A percentile compares a stretch with the other conserved stretches of the same genome.
phyloP scores from a whole-genome alignment of 495 filamentous ascomycete genomes.

The Penicillium cosmopolitanum region DNA sequence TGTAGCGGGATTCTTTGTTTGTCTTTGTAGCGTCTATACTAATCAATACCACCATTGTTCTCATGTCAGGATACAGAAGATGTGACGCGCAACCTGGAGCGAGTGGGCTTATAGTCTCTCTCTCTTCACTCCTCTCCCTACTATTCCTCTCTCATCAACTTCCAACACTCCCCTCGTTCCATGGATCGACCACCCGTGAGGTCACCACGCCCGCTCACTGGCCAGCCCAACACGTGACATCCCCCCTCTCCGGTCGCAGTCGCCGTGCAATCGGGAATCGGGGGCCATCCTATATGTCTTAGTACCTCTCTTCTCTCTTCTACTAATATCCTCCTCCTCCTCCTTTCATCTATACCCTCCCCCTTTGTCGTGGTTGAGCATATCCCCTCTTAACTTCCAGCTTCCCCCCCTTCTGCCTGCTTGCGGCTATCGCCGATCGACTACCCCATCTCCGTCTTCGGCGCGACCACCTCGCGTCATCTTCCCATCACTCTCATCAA shows the following conservation, averaged over 20 bases:
- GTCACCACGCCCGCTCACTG: constrained; percentile 49
- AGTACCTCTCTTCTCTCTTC: neutral
- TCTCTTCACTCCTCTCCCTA: neutral
- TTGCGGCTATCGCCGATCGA: constrained; percentile 33
- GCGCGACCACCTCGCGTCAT: constrained; percentile 28
- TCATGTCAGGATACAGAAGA: constrained; percentile 38
- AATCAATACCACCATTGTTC: constrained; percentile 40
- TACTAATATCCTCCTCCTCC: neutral
- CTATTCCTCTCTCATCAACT: neutral
- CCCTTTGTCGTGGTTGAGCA: neutral
- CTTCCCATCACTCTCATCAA: constrained; percentile 15
- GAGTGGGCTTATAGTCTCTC: constrained; percentile 30
- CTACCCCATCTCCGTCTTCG: constrained; percentile 26
- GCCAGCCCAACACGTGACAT: constrained; percentile 43
- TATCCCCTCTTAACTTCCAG: neutral
- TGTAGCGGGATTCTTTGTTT: constrained; percentile 58
- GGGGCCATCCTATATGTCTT: constrained; percentile 1
- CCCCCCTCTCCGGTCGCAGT: constrained; percentile 25
- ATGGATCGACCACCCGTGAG: constrained; percentile 41
- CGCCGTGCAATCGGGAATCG: constrained; percentile 3
- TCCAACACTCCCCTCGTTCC: constrained; percentile 13
- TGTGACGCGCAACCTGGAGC: constrained; percentile 32
- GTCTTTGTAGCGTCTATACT: constrained; percentile 41
- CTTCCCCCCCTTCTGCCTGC: constrained; percentile 3
- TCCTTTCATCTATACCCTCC: neutral